Percentiles rank a stretch among this genome's conserved stretches.
Evolutionary conservation across 1,139 yeast genomes (phyloP).

Genomic region (Hyphopichia fennica): DNA sequence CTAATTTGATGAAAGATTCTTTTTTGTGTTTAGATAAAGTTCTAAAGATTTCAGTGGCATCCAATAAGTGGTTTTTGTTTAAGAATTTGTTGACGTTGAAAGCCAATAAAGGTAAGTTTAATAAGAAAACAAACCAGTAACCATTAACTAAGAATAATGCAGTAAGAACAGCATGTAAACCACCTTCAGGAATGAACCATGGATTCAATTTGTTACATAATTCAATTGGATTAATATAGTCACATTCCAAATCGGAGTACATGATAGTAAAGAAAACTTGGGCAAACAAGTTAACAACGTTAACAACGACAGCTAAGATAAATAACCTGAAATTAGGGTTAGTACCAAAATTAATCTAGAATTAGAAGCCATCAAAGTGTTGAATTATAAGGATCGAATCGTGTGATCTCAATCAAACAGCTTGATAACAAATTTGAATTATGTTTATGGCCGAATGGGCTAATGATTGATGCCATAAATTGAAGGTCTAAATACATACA

Average conservation of each 20-base stretch:
- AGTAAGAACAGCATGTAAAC: conserved; percentile 73
- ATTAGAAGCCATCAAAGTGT: too few relatives aligned
- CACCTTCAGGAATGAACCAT: conserved; percentile 90
- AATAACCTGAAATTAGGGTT: conserved; percentile 51
- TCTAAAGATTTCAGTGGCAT: conserved; percentile 97
- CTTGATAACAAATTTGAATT: not conserved
- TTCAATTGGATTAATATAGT: conserved; percentile 95
- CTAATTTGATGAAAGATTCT: conserved; percentile 87
- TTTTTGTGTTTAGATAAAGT: conserved; percentile 91
- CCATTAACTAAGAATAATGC: conserved; percentile 79
- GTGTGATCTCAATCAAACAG: not conserved
- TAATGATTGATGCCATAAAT: not conserved
- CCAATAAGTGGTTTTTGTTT: conserved; percentile 82
- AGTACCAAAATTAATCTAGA: too few relatives aligned
- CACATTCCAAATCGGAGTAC: conserved; percentile 93
- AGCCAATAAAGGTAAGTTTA: conserved; percentile 84
- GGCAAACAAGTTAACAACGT: conserved; percentile 82
- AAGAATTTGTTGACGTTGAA: conserved; percentile 73
- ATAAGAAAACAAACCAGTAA: conserved; percentile 86
- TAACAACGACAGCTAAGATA: conserved; percentile 79
- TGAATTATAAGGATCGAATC: too few relatives aligned
- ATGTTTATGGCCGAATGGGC: not conserved
- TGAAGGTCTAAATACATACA: conserved; percentile 2
- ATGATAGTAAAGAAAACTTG: conserved; percentile 92
- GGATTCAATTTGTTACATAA: conserved; percentile 90